Percentiles rank a stretch among this genome's conserved stretches.
Conservation (phyloP, 768 basidiomycete species). For the Stropharia rugosoannulata region DNA sequence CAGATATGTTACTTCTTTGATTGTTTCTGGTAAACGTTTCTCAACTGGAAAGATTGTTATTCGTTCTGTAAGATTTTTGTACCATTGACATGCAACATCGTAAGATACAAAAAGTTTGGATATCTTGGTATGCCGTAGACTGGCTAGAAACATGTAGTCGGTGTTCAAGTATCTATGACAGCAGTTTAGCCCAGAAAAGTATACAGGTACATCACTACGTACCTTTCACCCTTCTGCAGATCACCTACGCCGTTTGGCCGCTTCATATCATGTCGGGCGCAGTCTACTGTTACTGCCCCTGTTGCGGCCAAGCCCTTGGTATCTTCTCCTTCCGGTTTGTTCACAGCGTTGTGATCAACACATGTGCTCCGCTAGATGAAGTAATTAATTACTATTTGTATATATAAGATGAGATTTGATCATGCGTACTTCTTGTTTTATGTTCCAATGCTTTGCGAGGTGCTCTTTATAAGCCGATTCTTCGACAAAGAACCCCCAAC, state of each 20-base stretch:
- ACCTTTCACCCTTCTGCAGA: constrained; percentile 25
- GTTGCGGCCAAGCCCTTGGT: not conserved
- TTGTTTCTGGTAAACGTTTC: not conserved
- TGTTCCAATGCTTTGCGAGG: no score
- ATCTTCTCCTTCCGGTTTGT: constrained; percentile 10
- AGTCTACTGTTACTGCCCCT: constrained; percentile 1
- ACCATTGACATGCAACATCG: no score
- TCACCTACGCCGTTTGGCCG: not conserved
- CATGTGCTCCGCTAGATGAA: no score
- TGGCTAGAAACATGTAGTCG: constrained; percentile 7
- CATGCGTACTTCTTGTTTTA: no score
- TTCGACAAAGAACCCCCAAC: no score
- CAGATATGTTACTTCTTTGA: constrained; percentile 8
- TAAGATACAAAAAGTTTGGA: constrained; percentile 20
- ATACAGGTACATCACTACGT: not conserved
- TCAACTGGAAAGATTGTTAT: constrained; percentile 5
- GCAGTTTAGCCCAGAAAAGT: no score
- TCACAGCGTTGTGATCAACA: no score
- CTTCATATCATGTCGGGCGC: not conserved
- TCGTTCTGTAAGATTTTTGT: constrained; percentile 12
- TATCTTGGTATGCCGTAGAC: not conserved
- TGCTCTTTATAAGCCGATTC: no score
- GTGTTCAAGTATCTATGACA: constrained; percentile 12
- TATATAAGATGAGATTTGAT: no score
- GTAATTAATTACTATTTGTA: no score